Percentiles rank a stretch among this genome's conserved stretches.
These are phyloP conservation scores for Kandelia obovata DNA, from an alignment of 345 rosid species.

Conservation along the genomic window DNA sequence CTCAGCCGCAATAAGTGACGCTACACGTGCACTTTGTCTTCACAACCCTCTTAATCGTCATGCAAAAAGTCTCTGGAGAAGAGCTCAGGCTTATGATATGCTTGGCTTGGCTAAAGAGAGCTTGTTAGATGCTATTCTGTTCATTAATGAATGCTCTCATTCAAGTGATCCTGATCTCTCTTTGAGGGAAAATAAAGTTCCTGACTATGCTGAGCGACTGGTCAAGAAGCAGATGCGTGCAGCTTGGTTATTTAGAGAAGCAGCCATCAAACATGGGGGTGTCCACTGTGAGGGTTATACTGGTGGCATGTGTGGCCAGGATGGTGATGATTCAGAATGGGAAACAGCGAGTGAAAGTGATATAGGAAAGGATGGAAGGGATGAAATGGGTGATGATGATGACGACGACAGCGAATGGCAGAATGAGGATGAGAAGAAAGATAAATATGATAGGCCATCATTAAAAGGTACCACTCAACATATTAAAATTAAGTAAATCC, in stretches of 20 bases:
- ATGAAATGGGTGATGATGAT: conserved; percentile 61
- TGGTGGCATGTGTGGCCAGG: conserved; percentile 65
- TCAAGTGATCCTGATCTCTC: conserved; percentile 92
- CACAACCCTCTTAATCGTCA: conserved; percentile 89
- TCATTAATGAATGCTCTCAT: conserved; percentile 96
- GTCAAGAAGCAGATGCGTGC: conserved; percentile 99
- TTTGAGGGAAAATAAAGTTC: conserved; percentile 91
- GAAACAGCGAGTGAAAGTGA: conserved; percentile 98
- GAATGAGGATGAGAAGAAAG: conserved; percentile 50
- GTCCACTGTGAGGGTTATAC: conserved; percentile 71
- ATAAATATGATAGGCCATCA: conserved; percentile 25
- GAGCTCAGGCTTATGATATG: conserved; percentile 99
- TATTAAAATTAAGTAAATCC: background rate
- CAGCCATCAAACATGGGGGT: conserved; percentile 85
- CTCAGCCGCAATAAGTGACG: conserved; percentile 89
- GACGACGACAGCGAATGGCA: conserved; percentile 39
- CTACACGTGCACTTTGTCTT: conserved; percentile 83
- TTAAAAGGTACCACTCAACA: conserved; percentile 21
- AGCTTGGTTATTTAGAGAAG: conserved; percentile 97
- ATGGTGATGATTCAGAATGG: conserved; percentile 95
- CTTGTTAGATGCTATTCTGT: conserved; percentile 91
- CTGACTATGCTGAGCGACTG: conserved; percentile 93
- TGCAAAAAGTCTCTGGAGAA: conserved; percentile 97
- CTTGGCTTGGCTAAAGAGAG: conserved; percentile 93
- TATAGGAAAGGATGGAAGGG: conserved; percentile 82